Percentiles rank a stretch among this genome's conserved stretches.
phyloP scores from a whole-genome alignment of 2,329 filamentous ascomycete genomes.

The Calycina marina region DNA sequence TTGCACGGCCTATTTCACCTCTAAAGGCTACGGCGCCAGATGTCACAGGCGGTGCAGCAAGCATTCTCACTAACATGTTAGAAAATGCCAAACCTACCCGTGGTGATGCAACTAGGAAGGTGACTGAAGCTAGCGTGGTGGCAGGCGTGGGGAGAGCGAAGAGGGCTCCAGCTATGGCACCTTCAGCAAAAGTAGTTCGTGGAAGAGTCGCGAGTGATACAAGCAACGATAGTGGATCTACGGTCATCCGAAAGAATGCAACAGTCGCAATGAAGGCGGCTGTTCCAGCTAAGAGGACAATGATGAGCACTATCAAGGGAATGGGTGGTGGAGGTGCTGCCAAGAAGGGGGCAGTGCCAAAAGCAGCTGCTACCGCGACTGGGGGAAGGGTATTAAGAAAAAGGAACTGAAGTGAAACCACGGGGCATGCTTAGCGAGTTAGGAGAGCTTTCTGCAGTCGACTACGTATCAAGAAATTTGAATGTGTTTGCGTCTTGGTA shows the following conservation, averaged over 20 bases:
- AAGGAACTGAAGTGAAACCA: slow-evolving; percentile 21
- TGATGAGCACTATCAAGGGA: slow-evolving; percentile 39
- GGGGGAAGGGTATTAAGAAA: slow-evolving; percentile 21
- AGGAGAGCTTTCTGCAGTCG: no score
- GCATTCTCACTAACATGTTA: slow-evolving; percentile 40
- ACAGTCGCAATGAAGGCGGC: slow-evolving; percentile 25
- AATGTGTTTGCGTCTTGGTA: no score
- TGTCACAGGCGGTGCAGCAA: slow-evolving; percentile 24
- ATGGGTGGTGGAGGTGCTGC: slow-evolving; percentile 33
- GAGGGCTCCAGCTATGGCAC: slow-evolving; percentile 21
- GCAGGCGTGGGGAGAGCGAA: slow-evolving; percentile 15
- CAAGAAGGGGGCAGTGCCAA: slow-evolving; percentile 33
- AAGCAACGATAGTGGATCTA: slow-evolving; percentile 37
- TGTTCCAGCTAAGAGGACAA: slow-evolving; percentile 30
- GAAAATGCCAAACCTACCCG: slow-evolving; percentile 44
- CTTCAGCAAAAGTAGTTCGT: slow-evolving; percentile 30
- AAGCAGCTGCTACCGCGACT: slow-evolving; percentile 23
- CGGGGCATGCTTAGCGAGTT: no score
- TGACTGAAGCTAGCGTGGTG: slow-evolving; percentile 8
- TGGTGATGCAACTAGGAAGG: slow-evolving; percentile 28
- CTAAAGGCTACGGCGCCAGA: slow-evolving; percentile 33
- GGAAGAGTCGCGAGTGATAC: slow-evolving; percentile 43
- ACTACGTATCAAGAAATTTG: no score
- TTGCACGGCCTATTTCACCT: slow-evolving; percentile 45
- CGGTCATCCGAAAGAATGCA: slow-evolving; percentile 43